Base-by-base conservation (phyloP, 495 filamentous ascomycete genomes). In the Haplographium delicatum region DNA sequence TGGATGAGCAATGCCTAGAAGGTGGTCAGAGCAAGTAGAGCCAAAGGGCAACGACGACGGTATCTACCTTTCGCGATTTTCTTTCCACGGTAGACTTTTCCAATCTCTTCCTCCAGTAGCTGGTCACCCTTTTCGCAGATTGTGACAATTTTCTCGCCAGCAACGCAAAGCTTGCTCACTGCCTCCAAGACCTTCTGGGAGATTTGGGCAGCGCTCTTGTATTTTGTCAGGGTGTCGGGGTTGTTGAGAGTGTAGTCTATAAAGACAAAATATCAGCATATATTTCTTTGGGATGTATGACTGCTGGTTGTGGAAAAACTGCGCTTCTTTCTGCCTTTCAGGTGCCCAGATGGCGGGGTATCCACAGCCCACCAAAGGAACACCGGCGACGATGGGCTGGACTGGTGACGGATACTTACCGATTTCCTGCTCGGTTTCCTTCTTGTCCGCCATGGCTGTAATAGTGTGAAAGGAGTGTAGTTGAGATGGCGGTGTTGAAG, bases 41-140 rank as follows among this genome's bases (percentile, higher is more conserved):
- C n/a, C 24, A 20, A 37, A 19, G 16, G 37, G 37, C 26, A 54
- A 42, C 19, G 33, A 18, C 22, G 54, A 49, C 15, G 31, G 9
- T 2, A 15, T 63, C 67, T 44, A 61, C 90, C 88, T 76, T 98
- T 98, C 58, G 70, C 56, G 56, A 96, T 86, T 73, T 95, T 96
- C 76, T 96, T 98, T 70, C 89, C 91, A 69, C 95, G 91, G 78
- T 93, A 97, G 58, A 98, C 91, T 74, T 97, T 98, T 56, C 81
- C 68, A 47, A 94, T 77, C 65, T 97, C 93, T 62, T 95, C 93
- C 22, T 91, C 89, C 53, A 98, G 80, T 42, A 97, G 78, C 76
- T 89, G 84, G 76, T 98, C 93, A 63, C 93, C 93, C 70, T 89
- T 81, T 74, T 96, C 83, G 75, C 93, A 98, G 67, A 97, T 77